Conservation (phyloP, 192 early-diverging fungal species). For the Diversispora epigaea region DNA sequence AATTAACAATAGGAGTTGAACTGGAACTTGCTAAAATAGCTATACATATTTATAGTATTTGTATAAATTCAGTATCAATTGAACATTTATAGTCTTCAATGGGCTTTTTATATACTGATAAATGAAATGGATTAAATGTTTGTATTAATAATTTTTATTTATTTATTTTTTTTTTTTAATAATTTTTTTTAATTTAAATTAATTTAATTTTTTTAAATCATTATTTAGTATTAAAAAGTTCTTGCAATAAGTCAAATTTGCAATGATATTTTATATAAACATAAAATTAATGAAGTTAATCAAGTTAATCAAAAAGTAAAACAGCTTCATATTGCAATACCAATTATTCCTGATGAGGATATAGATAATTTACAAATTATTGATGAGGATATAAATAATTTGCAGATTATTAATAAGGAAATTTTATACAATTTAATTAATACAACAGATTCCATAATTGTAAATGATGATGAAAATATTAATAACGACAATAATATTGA, state of each 20-base stretch:
- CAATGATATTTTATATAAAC: conserved; percentile 9
- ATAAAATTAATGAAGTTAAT: not conserved
- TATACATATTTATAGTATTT: conserved; percentile 4
- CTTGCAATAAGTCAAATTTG: conserved; percentile 12
- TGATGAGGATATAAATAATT: not conserved
- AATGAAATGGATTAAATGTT: too few relatives aligned
- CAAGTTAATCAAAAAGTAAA: not conserved
- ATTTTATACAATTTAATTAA: too few relatives aligned
- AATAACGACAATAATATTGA: not conserved
- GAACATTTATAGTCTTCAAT: not conserved
- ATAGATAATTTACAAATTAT: not conserved
- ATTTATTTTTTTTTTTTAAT: too few relatives aligned
- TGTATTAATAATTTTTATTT: too few relatives aligned
- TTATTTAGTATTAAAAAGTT: too few relatives aligned
- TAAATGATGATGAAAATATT: not conserved
- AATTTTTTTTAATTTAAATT: too few relatives aligned
- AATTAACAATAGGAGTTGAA: not conserved
- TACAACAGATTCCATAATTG: too few relatives aligned
- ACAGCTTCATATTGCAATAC: not conserved
- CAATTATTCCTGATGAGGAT: not conserved
- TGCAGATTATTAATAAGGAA: too few relatives aligned
- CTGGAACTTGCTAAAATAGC: not conserved
- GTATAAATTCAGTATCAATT: not conserved
- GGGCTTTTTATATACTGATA: not conserved
- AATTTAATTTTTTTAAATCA: too few relatives aligned